Evolutionary conservation across 169 alveolate genomes (phyloP), one percentile per base, ranked within the genome.

Genomic region (Plasmodium falciparum): DNA sequence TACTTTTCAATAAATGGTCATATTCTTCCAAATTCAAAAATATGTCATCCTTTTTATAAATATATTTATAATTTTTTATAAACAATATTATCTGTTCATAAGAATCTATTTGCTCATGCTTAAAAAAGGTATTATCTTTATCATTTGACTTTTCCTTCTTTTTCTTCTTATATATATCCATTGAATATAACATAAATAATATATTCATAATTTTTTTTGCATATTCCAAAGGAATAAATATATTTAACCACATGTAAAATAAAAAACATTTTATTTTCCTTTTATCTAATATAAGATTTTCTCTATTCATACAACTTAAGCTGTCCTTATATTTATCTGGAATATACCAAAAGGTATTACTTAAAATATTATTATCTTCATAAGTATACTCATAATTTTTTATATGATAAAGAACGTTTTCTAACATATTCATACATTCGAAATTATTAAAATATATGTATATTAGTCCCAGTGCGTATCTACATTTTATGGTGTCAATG

Each of bases 371-470:
- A 13, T 65, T 43, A 26, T 49, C 89, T 8, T 22, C 45, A 76
- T 65, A 29, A 0, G 58, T 22, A 58, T 76, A 76, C 6, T 66
- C 66, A 12, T 76, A 76, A 50, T 76, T 76, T 22, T 65, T 20
- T 49, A 76, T 33, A 56, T 78, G 52, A 71, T 63, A 78, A 59
- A 9, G 29, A 49, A 78, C 65, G 13, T 66, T 70, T 50, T 78
- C 89, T 15, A 78, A 78, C 13, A 26, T 63, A 26, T 78, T 43
- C 11, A 78, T 56, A 29, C 89, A 58, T 24, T 33, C 67, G 8
- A 26, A 58, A 78, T 59, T 63, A 20, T 78, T 20, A 39, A 78
- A 59, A 43, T 78, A 20, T 71, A 78, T 58, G 20, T 78, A 66
- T 26, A 78, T 70, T 8, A 78, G 22, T 39, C 89, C 50, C 24